A percentile compares a stretch with the other conserved stretches of the same genome.
phyloP scores from a whole-genome alignment of 2,329 filamentous ascomycete genomes.

The Paracoccidioides lutzii region DNA sequence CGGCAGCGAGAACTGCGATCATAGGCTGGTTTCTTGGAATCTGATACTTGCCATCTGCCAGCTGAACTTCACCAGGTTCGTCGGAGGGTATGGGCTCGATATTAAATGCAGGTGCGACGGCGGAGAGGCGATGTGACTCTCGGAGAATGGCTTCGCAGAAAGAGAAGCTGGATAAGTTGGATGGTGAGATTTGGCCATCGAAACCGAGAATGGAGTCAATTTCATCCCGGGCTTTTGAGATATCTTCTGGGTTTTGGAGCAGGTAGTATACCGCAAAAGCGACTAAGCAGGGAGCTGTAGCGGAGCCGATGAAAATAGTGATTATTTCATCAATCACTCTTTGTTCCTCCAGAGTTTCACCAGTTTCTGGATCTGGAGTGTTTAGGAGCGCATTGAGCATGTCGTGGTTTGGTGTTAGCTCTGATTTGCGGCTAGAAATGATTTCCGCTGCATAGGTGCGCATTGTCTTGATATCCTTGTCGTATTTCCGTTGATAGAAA shows the following conservation, averaged over 20 bases:
- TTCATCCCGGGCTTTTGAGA: slow-evolving; percentile 51
- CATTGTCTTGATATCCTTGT: slow-evolving; percentile 41
- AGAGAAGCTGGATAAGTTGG: slow-evolving; percentile 49
- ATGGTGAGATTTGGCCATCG: slow-evolving; percentile 41
- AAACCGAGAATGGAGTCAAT: slow-evolving; percentile 53
- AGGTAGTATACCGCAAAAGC: slow-evolving; percentile 55
- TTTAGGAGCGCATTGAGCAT: slow-evolving; percentile 48
- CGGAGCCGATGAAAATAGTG: slow-evolving; percentile 52
- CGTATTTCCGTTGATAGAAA: slow-evolving; percentile 41
- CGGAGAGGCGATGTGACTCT: slow-evolving; percentile 51
- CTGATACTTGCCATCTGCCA: slow-evolving; percentile 49
- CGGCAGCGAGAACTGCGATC: slow-evolving; percentile 39
- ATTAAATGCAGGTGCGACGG: slow-evolving; percentile 47
- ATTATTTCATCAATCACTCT: slow-evolving; percentile 57
- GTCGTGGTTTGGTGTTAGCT: slow-evolving; percentile 46
- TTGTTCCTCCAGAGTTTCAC: slow-evolving; percentile 43
- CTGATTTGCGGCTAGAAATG: slow-evolving; percentile 42
- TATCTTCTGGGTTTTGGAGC: slow-evolving; percentile 47
- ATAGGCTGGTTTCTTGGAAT: slow-evolving; percentile 43
- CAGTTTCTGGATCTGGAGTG: slow-evolving; percentile 49
- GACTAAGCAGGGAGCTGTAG: slow-evolving; percentile 56
- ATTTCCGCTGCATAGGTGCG: slow-evolving; percentile 44
- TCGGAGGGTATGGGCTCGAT: slow-evolving; percentile 41
- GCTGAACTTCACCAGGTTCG: slow-evolving; percentile 32
- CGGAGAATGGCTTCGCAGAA: slow-evolving; percentile 55